A percentile compares a stretch with the other conserved stretches of the same genome.
Evolutionary conservation across 2,329 filamentous ascomycete species (phyloP).

Genomic region (Microsporum audouinii): DNA sequence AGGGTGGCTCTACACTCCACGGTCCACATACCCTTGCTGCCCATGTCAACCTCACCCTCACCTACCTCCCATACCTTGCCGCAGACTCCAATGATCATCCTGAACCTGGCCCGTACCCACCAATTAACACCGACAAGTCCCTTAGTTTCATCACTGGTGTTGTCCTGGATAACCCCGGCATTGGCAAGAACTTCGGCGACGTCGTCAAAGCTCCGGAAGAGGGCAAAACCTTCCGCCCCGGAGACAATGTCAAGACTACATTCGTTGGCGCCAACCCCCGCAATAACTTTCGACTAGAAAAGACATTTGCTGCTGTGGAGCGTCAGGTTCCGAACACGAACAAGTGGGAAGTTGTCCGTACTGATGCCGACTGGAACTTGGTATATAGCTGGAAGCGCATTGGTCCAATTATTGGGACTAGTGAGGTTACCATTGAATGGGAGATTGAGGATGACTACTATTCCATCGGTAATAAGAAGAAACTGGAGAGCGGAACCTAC

Average conservation of each 20-base stretch:
- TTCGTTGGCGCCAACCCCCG: constrained; percentile 85
- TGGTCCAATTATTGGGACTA: constrained; percentile 57
- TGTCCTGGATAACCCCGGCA: constrained; percentile 56
- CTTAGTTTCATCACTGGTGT: constrained; percentile 72
- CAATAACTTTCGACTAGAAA: constrained; percentile 70
- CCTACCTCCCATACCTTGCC: constrained; percentile 55
- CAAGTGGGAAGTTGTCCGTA: constrained; percentile 55
- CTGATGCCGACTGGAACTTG: constrained; percentile 73
- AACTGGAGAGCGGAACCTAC: constrained; percentile 52
- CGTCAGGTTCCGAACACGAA: constrained; percentile 36
- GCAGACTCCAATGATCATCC: constrained; percentile 35
- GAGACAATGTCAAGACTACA: constrained; percentile 51
- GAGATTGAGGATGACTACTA: constrained; percentile 54
- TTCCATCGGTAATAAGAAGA: constrained; percentile 24
- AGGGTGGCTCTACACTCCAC: constrained; percentile 86
- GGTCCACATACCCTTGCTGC: constrained; percentile 72
- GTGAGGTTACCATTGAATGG: constrained; percentile 71
- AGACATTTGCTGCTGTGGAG: constrained; percentile 69
- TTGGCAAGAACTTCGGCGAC: constrained; percentile 60
- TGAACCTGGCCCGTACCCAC: constrained; percentile 52
- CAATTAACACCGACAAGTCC: constrained; percentile 65
- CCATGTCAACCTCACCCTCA: constrained; percentile 76
- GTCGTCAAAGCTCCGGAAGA: constrained; percentile 47
- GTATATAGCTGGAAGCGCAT: constrained; percentile 70
- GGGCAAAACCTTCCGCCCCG: constrained; percentile 44